Evolutionary conservation across 768 basidiomycete species (phyloP).

Genomic region (Phylloporus rhodoxanthus): DNA sequence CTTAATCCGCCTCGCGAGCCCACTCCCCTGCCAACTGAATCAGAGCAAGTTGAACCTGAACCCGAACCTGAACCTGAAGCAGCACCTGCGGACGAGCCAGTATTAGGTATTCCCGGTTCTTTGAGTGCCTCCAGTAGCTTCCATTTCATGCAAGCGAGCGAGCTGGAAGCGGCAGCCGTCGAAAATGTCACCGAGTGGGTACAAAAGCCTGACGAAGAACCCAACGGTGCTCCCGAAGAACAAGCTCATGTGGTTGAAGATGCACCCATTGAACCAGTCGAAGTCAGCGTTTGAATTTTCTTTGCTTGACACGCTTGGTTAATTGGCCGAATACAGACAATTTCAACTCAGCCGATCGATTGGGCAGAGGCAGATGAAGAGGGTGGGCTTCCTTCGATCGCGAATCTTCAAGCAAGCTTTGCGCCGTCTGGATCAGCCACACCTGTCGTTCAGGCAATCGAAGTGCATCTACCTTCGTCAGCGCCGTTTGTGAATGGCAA

Average conservation of each 20-base stretch:
- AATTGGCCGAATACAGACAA: conserved; percentile 10
- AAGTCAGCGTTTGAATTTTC: conserved; percentile 27
- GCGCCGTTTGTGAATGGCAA: conserved; percentile 18
- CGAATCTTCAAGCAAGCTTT: conserved; percentile 69
- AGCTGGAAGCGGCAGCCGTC: conserved; percentile 53
- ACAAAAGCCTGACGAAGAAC: conserved; percentile 39
- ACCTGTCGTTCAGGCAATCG: conserved; percentile 38
- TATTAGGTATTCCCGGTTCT: conserved; percentile 38
- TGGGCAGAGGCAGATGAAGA: conserved; percentile 80
- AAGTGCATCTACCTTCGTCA: conserved; percentile 28
- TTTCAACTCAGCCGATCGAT: conserved; percentile 46
- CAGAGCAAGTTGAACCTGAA: conserved; percentile 25
- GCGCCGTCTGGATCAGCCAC: conserved; percentile 69
- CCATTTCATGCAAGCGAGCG: conserved; percentile 79
- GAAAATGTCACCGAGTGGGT: conserved; percentile 55
- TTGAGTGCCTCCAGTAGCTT: conserved; percentile 49
- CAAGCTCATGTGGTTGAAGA: conserved; percentile 9
- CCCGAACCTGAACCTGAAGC: conserved; percentile 25
- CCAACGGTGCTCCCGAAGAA: conserved; percentile 13
- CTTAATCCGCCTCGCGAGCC: conserved; percentile 42
- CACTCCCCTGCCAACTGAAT: conserved; percentile 30
- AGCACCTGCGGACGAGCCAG: conserved; percentile 23
- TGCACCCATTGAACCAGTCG: conserved; percentile 14
- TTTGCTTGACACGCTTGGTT: neutral
- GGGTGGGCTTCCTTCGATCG: conserved; percentile 70